Base-by-base conservation (phyloP, 2,329 filamentous ascomycete species). In the Arachnomyces sp. region DNA sequence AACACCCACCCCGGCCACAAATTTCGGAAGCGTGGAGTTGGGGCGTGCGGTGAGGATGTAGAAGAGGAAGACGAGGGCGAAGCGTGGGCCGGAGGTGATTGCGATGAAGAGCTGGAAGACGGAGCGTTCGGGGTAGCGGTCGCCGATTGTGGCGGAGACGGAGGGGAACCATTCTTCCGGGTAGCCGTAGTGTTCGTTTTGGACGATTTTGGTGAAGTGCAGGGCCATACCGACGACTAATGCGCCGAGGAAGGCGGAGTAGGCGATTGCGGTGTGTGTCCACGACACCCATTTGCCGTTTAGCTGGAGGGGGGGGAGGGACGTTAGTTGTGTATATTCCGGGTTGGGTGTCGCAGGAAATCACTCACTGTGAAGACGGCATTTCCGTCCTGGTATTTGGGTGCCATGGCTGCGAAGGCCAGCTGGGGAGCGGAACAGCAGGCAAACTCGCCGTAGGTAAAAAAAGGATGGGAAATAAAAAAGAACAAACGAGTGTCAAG, bases 51-150 rank as follows among this genome's bases (percentile, higher is more conserved):
- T 94, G 40, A 98, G 70, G 49, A 94, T 73, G 59, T 95, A 98
- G 83, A 85, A 96, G 15, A 98, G 72, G 39, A 81, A 85, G 44
- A 95, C 86, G 37, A 98, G 79, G 16, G 83, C 81, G 63, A 98
- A 94, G 46, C 92, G 81, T 56, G 92, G 90, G 43, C 89, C 87
- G 33, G 92, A 95, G 28, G 90, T 95, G 45, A 98, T 81, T 45
- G 90, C 90, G 60, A 98, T 98, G 61, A 96, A 95, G 50, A 98
- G 65, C 77, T 94, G 90, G 64, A 98, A 98, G 55, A 96, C 83
- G 12, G 92, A 94, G 44, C 92, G 82, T 66, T 98, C 92, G 2
- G 92, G 92, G 57, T 95, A 96, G 50, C 89, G 81, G 64, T 98
- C 92, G 60, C 92, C 92, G 66, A 98, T 98, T 28, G 92, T 96